Evolutionary conservation across 2,329 filamentous ascomycete genomes (phyloP).

Genomic region (Phialophora expanda): DNA sequence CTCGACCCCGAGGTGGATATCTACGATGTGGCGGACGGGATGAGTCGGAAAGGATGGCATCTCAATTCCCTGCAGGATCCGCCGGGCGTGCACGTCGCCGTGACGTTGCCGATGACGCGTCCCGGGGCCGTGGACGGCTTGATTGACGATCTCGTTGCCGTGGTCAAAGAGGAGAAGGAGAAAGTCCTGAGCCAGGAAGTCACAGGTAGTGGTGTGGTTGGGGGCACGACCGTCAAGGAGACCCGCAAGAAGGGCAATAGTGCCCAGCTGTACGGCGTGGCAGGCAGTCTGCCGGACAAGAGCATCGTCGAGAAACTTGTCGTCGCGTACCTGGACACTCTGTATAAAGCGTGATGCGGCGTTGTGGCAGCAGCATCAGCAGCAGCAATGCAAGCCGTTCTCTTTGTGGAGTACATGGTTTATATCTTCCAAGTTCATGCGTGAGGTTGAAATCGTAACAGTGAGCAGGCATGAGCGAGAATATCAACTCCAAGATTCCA

Average conservation of each 20-base stretch:
- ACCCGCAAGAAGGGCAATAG: constrained; percentile 69
- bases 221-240: constrained; percentile 36
- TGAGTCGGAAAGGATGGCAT: constrained; percentile 88
- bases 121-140: constrained; percentile 80
- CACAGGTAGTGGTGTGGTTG: constrained; percentile 10
- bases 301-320: constrained; percentile 89
- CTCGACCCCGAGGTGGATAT: constrained; percentile 74
- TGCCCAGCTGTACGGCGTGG: constrained; percentile 90
- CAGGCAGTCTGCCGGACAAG: constrained; percentile 93
- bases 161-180: constrained; percentile 72
- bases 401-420: no score
- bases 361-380: not conserved
- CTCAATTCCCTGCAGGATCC: constrained; percentile 92
- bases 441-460: not conserved
- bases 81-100: constrained; percentile 89
- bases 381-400: not conserved
- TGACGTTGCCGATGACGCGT: constrained; percentile 76
- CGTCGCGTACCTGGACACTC: constrained; percentile 85
- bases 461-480: not conserved
- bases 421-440: no score
- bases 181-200: constrained; percentile 63
- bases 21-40: constrained; percentile 91
- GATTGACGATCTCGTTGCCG: constrained; percentile 68
- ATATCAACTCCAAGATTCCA: no score
- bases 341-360: constrained; percentile 77